These are phyloP conservation scores for Neodidymelliopsis sp. DNA, from an alignment of 2,329 filamentous ascomycete species.

Conservation along the genomic window DNA sequence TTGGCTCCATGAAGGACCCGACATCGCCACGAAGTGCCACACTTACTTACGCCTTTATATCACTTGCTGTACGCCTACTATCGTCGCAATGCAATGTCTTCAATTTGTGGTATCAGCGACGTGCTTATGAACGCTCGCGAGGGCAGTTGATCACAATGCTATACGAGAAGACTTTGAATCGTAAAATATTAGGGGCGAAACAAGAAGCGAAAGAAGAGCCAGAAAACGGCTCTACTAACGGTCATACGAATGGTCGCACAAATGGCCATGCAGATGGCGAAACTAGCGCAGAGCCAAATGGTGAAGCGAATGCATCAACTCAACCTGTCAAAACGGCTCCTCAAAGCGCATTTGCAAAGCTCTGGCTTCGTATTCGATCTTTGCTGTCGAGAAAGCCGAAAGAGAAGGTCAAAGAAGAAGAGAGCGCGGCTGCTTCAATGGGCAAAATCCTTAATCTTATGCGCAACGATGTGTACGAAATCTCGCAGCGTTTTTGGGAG, in stretches of 20 bases:
- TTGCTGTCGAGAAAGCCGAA: conserved; percentile 31
- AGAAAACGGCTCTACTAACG: conserved; percentile 26
- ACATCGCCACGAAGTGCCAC: conserved; percentile 62
- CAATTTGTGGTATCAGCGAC: conserved; percentile 80
- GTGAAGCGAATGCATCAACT: conserved; percentile 9
- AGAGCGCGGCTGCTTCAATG: conserved; percentile 73
- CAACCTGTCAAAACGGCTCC: conserved; percentile 10
- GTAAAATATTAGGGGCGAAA: conserved; percentile 60
- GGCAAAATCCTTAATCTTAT: conserved; percentile 92
- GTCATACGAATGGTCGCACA: conserved; percentile 10
- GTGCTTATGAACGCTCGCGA: conserved; percentile 82
- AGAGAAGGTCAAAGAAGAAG: conserved; percentile 48
- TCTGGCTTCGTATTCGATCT: conserved; percentile 20
- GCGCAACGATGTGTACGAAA: conserved; percentile 81
- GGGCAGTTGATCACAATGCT: conserved; percentile 88
- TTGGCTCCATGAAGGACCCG: conserved; percentile 69
- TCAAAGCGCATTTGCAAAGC: conserved; percentile 12
- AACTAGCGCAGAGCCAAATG: conserved; percentile 12
- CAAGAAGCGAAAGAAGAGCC: conserved; percentile 40
- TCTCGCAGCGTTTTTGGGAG: conserved; percentile 88
- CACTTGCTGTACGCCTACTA: conserved; percentile 66
- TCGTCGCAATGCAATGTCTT: conserved; percentile 72
- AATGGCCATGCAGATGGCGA: conserved; percentile 26
- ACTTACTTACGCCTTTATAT: conserved; percentile 70
- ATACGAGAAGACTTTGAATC: conserved; percentile 76